These are phyloP conservation scores for Athelia psychrophila DNA, from an alignment of 1,284 basidiomycete species.

Conservation along the genomic window DNA sequence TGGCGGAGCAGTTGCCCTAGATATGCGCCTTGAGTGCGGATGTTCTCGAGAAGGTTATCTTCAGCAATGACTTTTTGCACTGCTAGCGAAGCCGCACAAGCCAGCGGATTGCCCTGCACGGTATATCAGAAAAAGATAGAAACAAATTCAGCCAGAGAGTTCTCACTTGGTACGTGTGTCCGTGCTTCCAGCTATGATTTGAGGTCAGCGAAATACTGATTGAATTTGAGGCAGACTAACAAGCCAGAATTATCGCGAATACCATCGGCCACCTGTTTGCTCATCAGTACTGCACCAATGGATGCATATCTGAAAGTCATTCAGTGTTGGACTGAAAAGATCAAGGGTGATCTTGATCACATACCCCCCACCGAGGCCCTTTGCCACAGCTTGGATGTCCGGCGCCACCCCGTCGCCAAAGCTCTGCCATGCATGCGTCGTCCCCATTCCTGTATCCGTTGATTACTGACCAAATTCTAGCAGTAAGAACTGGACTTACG, in stretches of 20 bases:
- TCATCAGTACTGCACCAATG: constrained; percentile 80
- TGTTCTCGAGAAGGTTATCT: constrained; percentile 70
- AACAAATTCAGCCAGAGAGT: constrained; percentile 6
- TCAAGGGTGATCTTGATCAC: constrained; percentile 22
- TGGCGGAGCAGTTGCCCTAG: constrained; percentile 54
- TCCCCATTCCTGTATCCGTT: constrained; percentile 65
- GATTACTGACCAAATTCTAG: constrained; percentile 8
- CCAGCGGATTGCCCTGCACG: constrained; percentile 64
- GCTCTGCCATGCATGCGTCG: constrained; percentile 82
- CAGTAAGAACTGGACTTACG: constrained; percentile 41
- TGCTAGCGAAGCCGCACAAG: constrained; percentile 76
- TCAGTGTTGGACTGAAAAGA: too few species aligned
- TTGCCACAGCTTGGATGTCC: constrained; percentile 83
- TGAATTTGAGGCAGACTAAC: background rate
- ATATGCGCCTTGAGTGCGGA: constrained; percentile 58
- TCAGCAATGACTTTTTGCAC: constrained; percentile 71
- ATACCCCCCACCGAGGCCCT: constrained; percentile 84
- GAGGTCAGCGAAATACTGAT: background rate
- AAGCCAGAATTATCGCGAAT: constrained; percentile 64
- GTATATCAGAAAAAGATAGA: background rate
- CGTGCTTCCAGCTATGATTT: constrained; percentile 61
- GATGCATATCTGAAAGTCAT: constrained; percentile 77
- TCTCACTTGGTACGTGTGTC: constrained; percentile 82
- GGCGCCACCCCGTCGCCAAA: constrained; percentile 74
- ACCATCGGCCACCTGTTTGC: constrained; percentile 66